phyloP scores from a whole-genome alignment of 2,329 filamentous ascomycete species.

The Talaromyces sp. region DNA sequence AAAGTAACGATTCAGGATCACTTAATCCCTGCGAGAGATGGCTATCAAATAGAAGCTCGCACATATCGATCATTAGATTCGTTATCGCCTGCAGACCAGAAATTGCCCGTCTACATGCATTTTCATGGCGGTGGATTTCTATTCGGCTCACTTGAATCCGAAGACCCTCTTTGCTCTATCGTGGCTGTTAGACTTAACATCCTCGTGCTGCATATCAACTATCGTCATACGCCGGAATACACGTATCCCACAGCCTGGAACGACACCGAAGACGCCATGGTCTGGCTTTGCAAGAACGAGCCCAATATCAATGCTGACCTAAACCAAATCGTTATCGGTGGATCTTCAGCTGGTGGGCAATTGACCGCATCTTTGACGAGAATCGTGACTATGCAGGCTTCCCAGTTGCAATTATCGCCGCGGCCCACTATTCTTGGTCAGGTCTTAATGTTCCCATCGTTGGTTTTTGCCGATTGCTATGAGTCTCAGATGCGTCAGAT shows the following conservation, averaged over 20 bases:
- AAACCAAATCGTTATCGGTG: slow-evolving; percentile 46
- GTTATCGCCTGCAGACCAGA: slow-evolving; percentile 23
- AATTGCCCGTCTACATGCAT: slow-evolving; percentile 53
- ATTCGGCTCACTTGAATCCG: slow-evolving; percentile 54
- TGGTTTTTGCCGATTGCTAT: slow-evolving; percentile 42
- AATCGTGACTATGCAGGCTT: slow-evolving; percentile 36
- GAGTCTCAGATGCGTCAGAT: slow-evolving; percentile 37
- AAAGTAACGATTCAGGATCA: slow-evolving; percentile 40
- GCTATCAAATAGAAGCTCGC: slow-evolving; percentile 45
- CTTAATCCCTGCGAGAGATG: slow-evolving; percentile 47
- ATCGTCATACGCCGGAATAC: slow-evolving; percentile 59
- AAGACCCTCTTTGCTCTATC: slow-evolving; percentile 54
- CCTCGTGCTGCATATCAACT: slow-evolving; percentile 57
- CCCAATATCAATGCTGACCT: slow-evolving; percentile 41
- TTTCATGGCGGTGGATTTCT: slow-evolving; percentile 59
- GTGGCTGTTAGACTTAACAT: slow-evolving; percentile 44
- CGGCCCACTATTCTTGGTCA: slow-evolving; percentile 48
- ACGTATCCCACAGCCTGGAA: slow-evolving; percentile 53
- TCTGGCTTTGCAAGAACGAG: slow-evolving; percentile 54
- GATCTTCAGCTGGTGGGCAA: slow-evolving; percentile 51
- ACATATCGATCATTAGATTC: slow-evolving; percentile 46
- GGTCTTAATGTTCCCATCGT: slow-evolving; percentile 51
- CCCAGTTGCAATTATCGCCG: slow-evolving; percentile 19
- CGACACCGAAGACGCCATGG: slow-evolving; percentile 56
- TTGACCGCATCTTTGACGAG: slow-evolving; percentile 45